Conservation (phyloP, 2,329 filamentous ascomycete species). For the Talaromyces piceae region DNA sequence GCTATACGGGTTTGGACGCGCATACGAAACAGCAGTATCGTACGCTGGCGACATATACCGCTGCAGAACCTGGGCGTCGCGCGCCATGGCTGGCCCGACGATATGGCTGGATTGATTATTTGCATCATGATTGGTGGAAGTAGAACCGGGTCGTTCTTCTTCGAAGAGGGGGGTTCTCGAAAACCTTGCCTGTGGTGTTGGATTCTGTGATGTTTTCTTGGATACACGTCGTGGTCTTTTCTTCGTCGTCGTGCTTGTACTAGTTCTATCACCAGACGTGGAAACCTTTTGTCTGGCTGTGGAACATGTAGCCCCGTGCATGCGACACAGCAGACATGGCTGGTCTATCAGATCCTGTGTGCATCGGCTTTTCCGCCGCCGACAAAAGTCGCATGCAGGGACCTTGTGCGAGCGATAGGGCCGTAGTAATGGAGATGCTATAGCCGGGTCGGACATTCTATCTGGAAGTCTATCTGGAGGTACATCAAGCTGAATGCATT, state of each 20-base stretch:
- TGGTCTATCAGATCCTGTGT: slow-evolving; percentile 13
- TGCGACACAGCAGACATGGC: slow-evolving; percentile 14
- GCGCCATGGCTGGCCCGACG: slow-evolving; percentile 44
- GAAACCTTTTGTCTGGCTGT: slow-evolving; percentile 2
- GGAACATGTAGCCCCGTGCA: slow-evolving; percentile 14
- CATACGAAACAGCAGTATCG: slow-evolving; percentile 8
- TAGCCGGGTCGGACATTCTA: not conserved
- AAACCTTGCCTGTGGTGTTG: not conserved
- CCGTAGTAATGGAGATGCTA: slow-evolving; percentile 1
- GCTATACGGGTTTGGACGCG: slow-evolving; percentile 9
- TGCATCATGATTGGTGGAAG: slow-evolving; percentile 7
- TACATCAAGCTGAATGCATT: no score
- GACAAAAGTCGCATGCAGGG: slow-evolving; percentile 17
- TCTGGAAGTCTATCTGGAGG: no score
- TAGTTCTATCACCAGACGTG: not conserved
- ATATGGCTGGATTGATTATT: slow-evolving; percentile 32
- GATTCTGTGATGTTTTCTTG: not conserved
- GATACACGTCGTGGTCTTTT: not conserved
- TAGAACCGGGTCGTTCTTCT: not conserved
- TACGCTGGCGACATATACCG: slow-evolving; percentile 37
- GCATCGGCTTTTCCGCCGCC: slow-evolving; percentile 16
- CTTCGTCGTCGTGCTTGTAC: not conserved
- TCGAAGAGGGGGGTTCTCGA: not conserved
- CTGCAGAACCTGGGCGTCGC: slow-evolving; percentile 45
- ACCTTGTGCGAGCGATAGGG: slow-evolving; percentile 17